Evolutionary conservation across 2,329 filamentous ascomycete species (phyloP).

Genomic region (Elsinoe ampelina): DNA sequence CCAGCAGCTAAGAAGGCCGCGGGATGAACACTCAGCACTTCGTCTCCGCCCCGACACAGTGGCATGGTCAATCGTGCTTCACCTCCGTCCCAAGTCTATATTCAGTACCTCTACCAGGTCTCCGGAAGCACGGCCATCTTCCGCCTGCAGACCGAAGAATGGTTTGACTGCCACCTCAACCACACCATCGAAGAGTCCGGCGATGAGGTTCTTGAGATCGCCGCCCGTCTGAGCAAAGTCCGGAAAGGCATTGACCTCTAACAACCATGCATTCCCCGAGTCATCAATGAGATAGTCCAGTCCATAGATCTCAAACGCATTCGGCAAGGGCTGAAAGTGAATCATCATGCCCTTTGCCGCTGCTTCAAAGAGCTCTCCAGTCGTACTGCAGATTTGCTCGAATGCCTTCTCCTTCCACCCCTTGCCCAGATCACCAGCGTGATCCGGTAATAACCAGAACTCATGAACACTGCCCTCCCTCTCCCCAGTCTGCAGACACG

Average conservation of each 20-base stretch:
- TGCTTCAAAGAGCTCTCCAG: conserved; percentile 74
- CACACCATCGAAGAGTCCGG: conserved; percentile 66
- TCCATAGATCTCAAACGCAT: conserved; percentile 87
- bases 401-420: conserved; percentile 56
- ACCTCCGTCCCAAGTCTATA: conserved; percentile 37
- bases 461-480: conserved; percentile 57
- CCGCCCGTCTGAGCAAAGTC: conserved; percentile 89
- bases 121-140: neutral
- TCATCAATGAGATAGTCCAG: conserved; percentile 79
- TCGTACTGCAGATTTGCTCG: conserved; percentile 61
- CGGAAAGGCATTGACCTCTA: conserved; percentile 93
- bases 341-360: conserved; percentile 74
- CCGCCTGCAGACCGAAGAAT: conserved; percentile 49
- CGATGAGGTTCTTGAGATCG: conserved; percentile 61
- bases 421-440: conserved; percentile 16
- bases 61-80: conserved; percentile 12
- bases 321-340: conserved; percentile 82
- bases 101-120: conserved; percentile 37
- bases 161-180: conserved; percentile 56
- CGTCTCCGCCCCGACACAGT: neutral
- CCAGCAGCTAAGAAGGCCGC: conserved; percentile 25
- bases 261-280: conserved; percentile 56
- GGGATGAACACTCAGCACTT: neutral
- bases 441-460: conserved; percentile 61
- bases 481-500: conserved; percentile 64